Base-by-base conservation (phyloP, 2,329 filamentous ascomycete genomes). In the Fusarium sororula region DNA sequence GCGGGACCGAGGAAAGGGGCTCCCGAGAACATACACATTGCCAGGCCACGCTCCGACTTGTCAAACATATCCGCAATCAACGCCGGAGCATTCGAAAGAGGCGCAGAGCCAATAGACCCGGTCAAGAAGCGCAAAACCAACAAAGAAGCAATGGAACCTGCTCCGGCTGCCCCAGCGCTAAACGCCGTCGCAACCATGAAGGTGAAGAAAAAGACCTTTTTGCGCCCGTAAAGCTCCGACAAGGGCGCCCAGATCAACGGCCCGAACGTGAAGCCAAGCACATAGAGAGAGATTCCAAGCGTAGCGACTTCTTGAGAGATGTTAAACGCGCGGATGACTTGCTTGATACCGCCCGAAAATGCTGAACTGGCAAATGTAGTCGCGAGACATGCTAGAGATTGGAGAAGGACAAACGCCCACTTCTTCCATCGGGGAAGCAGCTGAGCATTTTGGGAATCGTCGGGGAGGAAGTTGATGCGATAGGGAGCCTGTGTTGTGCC, bases 341-440 rank as follows among this genome's bases (percentile, higher is more conserved):
- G 83, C 8, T 74, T 58, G 12, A 90, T 80, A 44, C 88, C 89
- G 9, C 89, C 89, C 4, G 88, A 88, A 79, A 90, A 93, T 10
- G 91, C 91, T 2, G 90, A 91, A 12, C 90, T 92, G 45, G 90
- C 89, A 73, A 94, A 92, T 2, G 92, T 85, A 22, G 94, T 91
- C 22, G 87, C 91, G 44, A 94, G 84, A 1, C 91, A 92, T 13
- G 92, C 89, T 12, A 92, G 72, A 7, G 92, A 90, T 55, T 72
- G 71, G 5, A 72, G 54, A 14, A n/a, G 11, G 1, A 90, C 91
- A 70, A 92, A 88, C 20, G 78, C 78, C 92, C 92, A 94, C 82
- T 93, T 93, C 79, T 86, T 87, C 44, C 76, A 64, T 4, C 75
- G 63, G 6, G 86, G 81, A 72, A 90, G 92, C 26, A 84, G 82